Conservation (phyloP, 2,329 filamentous ascomycete genomes). For the Lasiodiplodia sp. region DNA sequence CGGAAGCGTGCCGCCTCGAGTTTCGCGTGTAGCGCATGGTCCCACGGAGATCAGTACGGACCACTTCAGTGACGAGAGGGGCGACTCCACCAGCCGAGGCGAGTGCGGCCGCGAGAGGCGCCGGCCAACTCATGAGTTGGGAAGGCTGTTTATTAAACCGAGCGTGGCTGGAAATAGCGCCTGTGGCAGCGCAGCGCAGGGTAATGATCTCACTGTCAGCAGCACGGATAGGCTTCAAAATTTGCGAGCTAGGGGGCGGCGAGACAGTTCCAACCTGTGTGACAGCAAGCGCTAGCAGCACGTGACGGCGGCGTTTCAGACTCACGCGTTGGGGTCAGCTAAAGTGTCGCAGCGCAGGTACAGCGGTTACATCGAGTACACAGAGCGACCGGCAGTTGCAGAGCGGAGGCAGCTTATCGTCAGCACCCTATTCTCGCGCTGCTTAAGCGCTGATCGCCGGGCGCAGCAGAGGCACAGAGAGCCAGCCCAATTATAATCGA, state of each 20-base stretch:
- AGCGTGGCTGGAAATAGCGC: not conserved
- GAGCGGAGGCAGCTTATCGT: slow-evolving; percentile 4
- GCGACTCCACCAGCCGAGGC: slow-evolving; percentile 14
- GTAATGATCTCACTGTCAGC: slow-evolving; percentile 2
- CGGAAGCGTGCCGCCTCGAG: slow-evolving; percentile 8
- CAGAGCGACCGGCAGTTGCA: not conserved
- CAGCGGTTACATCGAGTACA: slow-evolving; percentile 20
- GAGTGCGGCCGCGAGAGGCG: slow-evolving; percentile 15
- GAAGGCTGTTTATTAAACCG: slow-evolving; percentile 8
- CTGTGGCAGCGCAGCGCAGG: not conserved
- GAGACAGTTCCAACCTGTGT: not conserved
- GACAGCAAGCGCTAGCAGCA: slow-evolving; percentile 1
- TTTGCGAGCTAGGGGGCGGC: not conserved
- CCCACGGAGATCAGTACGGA: slow-evolving; percentile 23
- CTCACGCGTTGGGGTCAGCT: slow-evolving; percentile 16
- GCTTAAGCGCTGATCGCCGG: not conserved
- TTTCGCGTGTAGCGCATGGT: slow-evolving; percentile 14
- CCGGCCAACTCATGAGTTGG: not conserved
- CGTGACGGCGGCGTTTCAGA: slow-evolving; percentile 18
- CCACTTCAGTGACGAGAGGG: slow-evolving; percentile 6
- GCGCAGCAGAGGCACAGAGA: not conserved
- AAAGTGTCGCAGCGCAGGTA: slow-evolving; percentile 24
- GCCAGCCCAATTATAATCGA: slow-evolving; percentile 1
- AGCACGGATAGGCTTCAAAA: not conserved
- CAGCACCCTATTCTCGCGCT: slow-evolving; percentile 17